Percentiles rank a stretch among this genome's conserved stretches.
Evolutionary conservation across 208 protist genomes (phyloP).

Genomic region (Porcisia deanei): DNA sequence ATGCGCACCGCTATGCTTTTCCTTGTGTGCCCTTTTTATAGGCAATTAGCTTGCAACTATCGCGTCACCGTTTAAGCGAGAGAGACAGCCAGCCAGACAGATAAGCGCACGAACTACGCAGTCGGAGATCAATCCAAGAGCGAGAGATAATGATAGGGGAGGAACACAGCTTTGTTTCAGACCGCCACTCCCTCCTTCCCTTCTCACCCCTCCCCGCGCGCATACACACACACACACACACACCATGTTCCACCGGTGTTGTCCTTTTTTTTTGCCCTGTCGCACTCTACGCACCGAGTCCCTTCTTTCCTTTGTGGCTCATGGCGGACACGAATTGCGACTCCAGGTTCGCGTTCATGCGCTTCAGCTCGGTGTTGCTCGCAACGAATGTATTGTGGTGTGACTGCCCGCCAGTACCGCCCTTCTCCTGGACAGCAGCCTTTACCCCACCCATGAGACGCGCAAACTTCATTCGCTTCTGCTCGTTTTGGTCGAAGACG

Average conservation of each 20-base stretch:
- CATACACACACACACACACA: too few species aligned
- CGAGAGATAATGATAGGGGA: background rate
- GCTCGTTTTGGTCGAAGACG: slow-evolving; percentile 52
- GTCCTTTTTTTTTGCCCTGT: background rate
- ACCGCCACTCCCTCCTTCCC: background rate
- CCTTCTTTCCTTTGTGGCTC: slow-evolving; percentile 67
- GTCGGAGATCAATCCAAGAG: background rate
- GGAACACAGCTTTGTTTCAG: background rate
- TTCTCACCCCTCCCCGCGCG: too few species aligned
- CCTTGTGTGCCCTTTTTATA: background rate
- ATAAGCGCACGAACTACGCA: background rate
- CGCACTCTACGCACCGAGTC: slow-evolving; percentile 56
- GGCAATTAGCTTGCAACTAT: background rate
- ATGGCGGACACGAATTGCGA: slow-evolving; percentile 66
- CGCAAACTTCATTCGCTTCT: slow-evolving; percentile 76
- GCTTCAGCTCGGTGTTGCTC: slow-evolving; percentile 36
- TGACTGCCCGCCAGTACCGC: background rate
- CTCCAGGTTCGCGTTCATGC: slow-evolving; percentile 70
- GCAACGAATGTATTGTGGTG: slow-evolving; percentile 56
- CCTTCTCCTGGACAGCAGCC: background rate
- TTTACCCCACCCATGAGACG: slow-evolving; percentile 85
- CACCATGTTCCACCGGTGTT: background rate
- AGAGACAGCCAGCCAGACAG: background rate
- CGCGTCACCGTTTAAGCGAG: background rate
- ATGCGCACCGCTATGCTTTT: background rate